A percentile compares a stretch with the other conserved stretches of the same genome.
phyloP scores from a whole-genome alignment of 108 stramenopile species.

The Fragilaria crotonensis region DNA sequence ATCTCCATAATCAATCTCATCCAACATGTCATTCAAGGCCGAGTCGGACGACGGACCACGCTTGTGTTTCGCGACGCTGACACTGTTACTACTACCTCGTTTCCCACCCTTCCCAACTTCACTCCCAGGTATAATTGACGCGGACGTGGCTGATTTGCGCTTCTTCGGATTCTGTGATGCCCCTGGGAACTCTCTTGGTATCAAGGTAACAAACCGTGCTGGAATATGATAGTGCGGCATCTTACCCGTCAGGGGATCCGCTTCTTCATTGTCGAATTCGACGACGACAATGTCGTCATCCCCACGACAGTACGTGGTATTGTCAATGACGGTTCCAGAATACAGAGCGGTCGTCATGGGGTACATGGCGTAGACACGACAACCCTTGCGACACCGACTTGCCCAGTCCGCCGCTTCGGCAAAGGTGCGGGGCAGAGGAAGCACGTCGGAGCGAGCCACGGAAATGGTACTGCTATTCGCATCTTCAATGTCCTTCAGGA shows the following conservation, averaged over 20 bases:
- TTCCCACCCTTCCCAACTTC: conserved; percentile 1
- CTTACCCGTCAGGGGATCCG: conserved; percentile 21
- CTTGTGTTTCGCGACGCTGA: not conserved
- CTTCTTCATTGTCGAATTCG: conserved; percentile 73
- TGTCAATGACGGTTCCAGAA: conserved; percentile 66
- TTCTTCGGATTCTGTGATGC: conserved; percentile 18
- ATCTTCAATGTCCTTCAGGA: conserved; percentile 62
- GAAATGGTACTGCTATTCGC: conserved; percentile 21
- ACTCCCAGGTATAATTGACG: not conserved
- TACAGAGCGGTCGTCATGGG: conserved; percentile 67
- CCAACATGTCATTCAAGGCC: conserved; percentile 2
- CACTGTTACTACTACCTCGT: no score
- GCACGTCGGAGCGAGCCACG: conserved; percentile 36
- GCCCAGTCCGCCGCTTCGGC: conserved; percentile 67
- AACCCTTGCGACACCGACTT: conserved; percentile 38
- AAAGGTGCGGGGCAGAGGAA: conserved; percentile 55
- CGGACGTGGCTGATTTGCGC: conserved; percentile 3
- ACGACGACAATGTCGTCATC: conserved; percentile 76
- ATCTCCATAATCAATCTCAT: conserved; percentile 9
- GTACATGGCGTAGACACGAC: conserved; percentile 71
- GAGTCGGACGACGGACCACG: not conserved
- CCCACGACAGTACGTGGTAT: conserved; percentile 59
- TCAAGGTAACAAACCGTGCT: conserved; percentile 60
- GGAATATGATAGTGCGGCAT: conserved; percentile 55
- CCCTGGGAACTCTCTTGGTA: conserved; percentile 52